Evolutionary conservation across 1,284 basidiomycete genomes (phyloP).

Genomic region (Ceratobasidium sp.): DNA sequence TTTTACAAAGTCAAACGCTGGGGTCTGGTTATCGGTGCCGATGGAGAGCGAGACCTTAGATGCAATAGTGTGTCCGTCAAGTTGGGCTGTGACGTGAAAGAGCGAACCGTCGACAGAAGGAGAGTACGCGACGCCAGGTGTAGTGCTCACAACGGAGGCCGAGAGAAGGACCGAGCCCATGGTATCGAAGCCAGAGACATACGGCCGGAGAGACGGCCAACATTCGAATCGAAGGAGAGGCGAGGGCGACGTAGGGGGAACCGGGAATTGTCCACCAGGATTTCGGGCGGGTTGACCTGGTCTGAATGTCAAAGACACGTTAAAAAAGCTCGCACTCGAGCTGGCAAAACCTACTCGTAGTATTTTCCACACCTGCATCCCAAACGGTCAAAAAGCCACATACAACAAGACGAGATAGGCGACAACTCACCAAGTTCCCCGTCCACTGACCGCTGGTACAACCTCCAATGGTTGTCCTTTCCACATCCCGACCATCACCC

Average conservation of each 20-base stretch:
- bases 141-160: conserved; percentile 62
- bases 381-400: not conserved
- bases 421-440: conserved; percentile 16
- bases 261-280: conserved; percentile 57
- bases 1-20: conserved; percentile 61
- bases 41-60: conserved; percentile 62
- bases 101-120: conserved; percentile 52
- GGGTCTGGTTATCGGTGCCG: conserved; percentile 58
- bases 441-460: conserved; percentile 2
- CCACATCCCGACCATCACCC: conserved; percentile 27
- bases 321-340: not conserved
- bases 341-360: conserved; percentile 19
- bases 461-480: conserved; percentile 22
- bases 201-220: conserved; percentile 72
- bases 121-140: conserved; percentile 62
- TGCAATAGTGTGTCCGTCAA: conserved; percentile 58
- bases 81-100: conserved; percentile 58
- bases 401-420: not conserved
- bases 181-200: conserved; percentile 64
- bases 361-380: conserved; percentile 37
- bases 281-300: conserved; percentile 13
- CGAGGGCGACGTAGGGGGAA: conserved; percentile 59
- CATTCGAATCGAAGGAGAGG: conserved; percentile 76
- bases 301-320: not conserved
- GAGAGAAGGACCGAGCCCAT: conserved; percentile 65